Evolutionary conservation across 495 filamentous ascomycete genomes (phyloP), one percentile per base, ranked within the genome.

Genomic region (Aspergillus coremiiformis): DNA sequence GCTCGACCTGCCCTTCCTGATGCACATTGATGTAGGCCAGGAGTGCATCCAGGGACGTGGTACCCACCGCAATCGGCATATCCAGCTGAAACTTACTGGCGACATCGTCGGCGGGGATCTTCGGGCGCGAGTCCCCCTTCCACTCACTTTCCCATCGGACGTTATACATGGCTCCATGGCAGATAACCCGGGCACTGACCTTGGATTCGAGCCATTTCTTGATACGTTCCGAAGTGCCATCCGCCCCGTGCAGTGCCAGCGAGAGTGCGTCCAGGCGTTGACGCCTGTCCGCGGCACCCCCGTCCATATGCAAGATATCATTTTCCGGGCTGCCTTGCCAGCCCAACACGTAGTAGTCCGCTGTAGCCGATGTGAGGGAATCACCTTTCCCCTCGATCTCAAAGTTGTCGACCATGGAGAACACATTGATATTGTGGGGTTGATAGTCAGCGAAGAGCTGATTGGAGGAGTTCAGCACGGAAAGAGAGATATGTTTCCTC

Each of bases 391-490:
- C n/a, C n/a, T n/a, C n/a, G n/a, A n/a, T n/a, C n/a, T 44, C 39
- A 19, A 81, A 75, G 20, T 62, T 63, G 57, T 81, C 78, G 5
- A 75, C 20, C 10, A 73, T 74, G 19, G 60, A 67, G 52, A 81
- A 80, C 0, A 82, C 78, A 57, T 76, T 79, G 23, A 52, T 47
- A 44, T 72, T 70, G 35, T 81, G 78, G 0, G 58, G 57, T 39
- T 67, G 62, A 45, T 71, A 83, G 57, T 83, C 79, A 1, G 71
- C 51, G 51, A 81, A 81, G 2, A 82, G 62, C 7, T 54, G 68
- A 47, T 82, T 81, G 2, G 63, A 62, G 15, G 55, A 58, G 42
- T 55, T 63, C 12, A 76, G 32, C 3, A 77, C 22, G 1, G 49
- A 69, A 29, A 81, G 43, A 17, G 55, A 47, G 15, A 65, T 53